phyloP scores from a whole-genome alignment of 1,284 basidiomycete species.

The Marasmius tenuissimus region DNA sequence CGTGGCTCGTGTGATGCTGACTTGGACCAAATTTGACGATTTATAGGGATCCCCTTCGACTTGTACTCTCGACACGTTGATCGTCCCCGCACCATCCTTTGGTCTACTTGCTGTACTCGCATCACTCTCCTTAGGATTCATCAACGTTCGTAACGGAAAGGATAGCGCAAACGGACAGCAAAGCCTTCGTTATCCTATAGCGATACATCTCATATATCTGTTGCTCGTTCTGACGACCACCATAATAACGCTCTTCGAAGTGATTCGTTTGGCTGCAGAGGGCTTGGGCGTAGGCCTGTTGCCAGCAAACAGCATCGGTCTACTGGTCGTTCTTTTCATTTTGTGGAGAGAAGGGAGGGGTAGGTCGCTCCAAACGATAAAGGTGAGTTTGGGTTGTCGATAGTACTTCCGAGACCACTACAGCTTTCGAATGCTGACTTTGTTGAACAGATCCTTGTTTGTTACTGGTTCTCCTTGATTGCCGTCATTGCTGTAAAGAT shows the following conservation, averaged over 20 bases:
- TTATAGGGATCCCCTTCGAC: slow-evolving; percentile 28
- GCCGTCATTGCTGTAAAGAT: slow-evolving; percentile 20
- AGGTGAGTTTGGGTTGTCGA: slow-evolving; percentile 15
- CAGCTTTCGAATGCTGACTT: background rate
- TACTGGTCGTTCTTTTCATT: slow-evolving; percentile 16
- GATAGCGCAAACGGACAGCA: background rate
- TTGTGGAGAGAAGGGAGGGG: slow-evolving; percentile 20
- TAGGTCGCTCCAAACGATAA: slow-evolving; percentile 16
- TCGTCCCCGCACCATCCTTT: slow-evolving; percentile 27
- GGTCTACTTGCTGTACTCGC: slow-evolving; percentile 16
- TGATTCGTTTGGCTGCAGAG: slow-evolving; percentile 22
- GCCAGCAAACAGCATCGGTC: slow-evolving; percentile 18
- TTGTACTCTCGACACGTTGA: slow-evolving; percentile 24
- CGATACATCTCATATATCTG: slow-evolving; percentile 24
- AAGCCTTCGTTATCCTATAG: slow-evolving; percentile 10
- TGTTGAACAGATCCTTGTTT: slow-evolving; percentile 17
- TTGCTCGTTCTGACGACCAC: slow-evolving; percentile 21
- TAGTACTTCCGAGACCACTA: background rate
- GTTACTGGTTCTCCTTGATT: slow-evolving; percentile 22
- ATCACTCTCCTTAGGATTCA: slow-evolving; percentile 2
- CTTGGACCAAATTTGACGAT: background rate
- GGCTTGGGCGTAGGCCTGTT: slow-evolving; percentile 24
- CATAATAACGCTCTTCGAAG: slow-evolving; percentile 25
- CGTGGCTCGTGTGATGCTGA: background rate
- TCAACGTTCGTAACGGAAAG: background rate